Conservation (phyloP, 805 yeast genomes). For the Lipomyces orientalis region DNA sequence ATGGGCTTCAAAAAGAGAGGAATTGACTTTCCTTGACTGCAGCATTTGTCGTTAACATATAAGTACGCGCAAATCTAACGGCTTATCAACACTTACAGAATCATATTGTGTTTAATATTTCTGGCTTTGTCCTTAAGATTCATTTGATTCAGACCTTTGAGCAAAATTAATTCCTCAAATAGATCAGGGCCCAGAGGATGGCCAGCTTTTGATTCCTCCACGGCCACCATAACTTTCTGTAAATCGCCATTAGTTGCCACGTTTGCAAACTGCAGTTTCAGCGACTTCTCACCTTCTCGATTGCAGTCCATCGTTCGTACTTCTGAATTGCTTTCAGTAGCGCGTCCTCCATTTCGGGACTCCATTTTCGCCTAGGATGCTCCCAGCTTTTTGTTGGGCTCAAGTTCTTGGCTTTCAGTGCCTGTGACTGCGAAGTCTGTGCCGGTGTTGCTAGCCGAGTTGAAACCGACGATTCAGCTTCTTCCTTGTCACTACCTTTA, state of each 20-base stretch:
- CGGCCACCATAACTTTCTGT: constrained; percentile 10
- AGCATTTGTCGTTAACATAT: not conserved
- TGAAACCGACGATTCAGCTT: not conserved
- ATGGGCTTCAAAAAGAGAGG: constrained; percentile 1
- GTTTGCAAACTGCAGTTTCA: not conserved
- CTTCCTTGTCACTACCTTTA: not conserved
- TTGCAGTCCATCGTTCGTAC: not conserved
- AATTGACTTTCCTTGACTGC: not conserved
- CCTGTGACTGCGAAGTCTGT: not conserved
- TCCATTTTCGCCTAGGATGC: constrained; percentile 19
- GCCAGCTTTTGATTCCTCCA: not conserved
- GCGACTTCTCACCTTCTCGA: not conserved
- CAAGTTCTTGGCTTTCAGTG: constrained; percentile 1
- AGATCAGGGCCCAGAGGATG: not conserved
- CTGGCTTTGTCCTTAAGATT: constrained; percentile 35
- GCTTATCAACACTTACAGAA: constrained; percentile 16
- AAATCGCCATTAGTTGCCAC: not conserved
- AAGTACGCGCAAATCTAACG: not conserved
- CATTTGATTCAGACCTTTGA: constrained; percentile 27
- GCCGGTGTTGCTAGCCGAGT: not conserved
- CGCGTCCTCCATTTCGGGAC: constrained; percentile 25
- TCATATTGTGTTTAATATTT: constrained; percentile 22
- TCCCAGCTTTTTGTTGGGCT: constrained; percentile 14
- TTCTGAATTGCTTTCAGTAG: constrained; percentile 13
- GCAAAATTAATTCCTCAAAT: constrained; percentile 9